phyloP scores from a whole-genome alignment of 768 basidiomycete species.

The Macrolepiota dolichaula region DNA sequence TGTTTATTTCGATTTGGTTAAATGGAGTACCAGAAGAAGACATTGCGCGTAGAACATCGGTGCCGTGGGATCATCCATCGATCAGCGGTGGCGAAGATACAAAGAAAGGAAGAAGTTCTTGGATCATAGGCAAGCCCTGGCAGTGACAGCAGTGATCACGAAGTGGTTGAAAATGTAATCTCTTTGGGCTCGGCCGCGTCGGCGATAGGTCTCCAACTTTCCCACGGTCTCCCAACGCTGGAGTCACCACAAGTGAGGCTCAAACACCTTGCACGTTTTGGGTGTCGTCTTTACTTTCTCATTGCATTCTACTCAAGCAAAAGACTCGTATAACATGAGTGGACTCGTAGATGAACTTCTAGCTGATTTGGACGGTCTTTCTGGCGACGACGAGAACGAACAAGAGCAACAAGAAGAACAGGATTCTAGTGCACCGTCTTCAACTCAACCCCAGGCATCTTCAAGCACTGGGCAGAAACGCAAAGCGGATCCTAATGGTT shows the following conservation, averaged over 20 bases:
- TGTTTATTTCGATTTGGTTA: background rate
- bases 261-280: background rate
- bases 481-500: conserved; percentile 58
- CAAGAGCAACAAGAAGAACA: conserved; percentile 32
- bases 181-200: background rate
- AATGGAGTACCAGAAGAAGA: background rate
- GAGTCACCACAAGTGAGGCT: background rate
- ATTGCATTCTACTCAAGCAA: background rate
- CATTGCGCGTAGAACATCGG: background rate
- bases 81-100: background rate
- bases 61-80: no score
- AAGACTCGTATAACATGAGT: conserved; percentile 45
- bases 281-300: background rate
- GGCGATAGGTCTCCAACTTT: background rate
- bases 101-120: background rate
- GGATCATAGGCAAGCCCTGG: background rate
- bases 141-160: background rate
- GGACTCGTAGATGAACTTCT: conserved; percentile 89
- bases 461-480: conserved; percentile 49
- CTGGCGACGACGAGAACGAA: conserved; percentile 59
- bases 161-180: background rate
- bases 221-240: background rate
- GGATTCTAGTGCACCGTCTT: conserved; percentile 12
- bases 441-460: conserved; percentile 3
- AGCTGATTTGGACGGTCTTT: conserved; percentile 87